Conservation (phyloP, 352 stramenopile genomes). For the Pythium myriotylum region DNA sequence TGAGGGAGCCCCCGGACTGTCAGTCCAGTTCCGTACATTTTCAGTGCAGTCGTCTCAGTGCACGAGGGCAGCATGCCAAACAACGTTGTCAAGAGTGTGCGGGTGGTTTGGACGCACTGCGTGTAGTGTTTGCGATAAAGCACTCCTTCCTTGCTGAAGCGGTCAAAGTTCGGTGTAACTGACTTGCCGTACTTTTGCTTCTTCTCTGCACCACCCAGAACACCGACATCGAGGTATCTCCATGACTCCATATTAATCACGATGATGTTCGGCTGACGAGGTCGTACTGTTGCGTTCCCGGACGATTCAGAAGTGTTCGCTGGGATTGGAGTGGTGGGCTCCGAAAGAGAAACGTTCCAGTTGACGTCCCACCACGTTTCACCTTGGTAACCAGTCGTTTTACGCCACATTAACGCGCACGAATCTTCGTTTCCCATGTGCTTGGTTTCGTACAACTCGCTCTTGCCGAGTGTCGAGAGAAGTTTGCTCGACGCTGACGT, state of each 20-base stretch:
- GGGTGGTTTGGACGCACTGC: slow-evolving; percentile 65
- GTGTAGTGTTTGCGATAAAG: slow-evolving; percentile 76
- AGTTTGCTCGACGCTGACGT: slow-evolving; percentile 49
- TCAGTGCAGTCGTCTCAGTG: slow-evolving; percentile 65
- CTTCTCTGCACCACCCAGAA: slow-evolving; percentile 55
- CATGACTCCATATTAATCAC: slow-evolving; percentile 79
- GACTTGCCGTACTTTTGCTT: slow-evolving; percentile 44
- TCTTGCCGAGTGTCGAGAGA: slow-evolving; percentile 46
- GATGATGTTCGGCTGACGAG: slow-evolving; percentile 59
- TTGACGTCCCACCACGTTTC: slow-evolving; percentile 53
- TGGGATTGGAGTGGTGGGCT: neutral
- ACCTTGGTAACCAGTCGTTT: slow-evolving; percentile 57
- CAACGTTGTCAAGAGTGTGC: slow-evolving; percentile 67
- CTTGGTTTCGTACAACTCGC: slow-evolving; percentile 46
- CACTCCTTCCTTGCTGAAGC: slow-evolving; percentile 50
- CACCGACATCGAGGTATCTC: slow-evolving; percentile 64
- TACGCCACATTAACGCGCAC: slow-evolving; percentile 67
- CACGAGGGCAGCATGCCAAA: slow-evolving; percentile 75
- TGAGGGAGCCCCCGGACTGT: slow-evolving; percentile 59
- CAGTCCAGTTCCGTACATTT: slow-evolving; percentile 55
- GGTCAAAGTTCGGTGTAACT: slow-evolving; percentile 64
- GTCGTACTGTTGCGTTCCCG: neutral
- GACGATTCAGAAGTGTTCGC: neutral
- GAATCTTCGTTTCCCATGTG: slow-evolving; percentile 61
- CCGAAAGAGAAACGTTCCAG: slow-evolving; percentile 30